Conservation (phyloP, 176 grass and related monocot genomes). For the Tuctoria greenei region DNA sequence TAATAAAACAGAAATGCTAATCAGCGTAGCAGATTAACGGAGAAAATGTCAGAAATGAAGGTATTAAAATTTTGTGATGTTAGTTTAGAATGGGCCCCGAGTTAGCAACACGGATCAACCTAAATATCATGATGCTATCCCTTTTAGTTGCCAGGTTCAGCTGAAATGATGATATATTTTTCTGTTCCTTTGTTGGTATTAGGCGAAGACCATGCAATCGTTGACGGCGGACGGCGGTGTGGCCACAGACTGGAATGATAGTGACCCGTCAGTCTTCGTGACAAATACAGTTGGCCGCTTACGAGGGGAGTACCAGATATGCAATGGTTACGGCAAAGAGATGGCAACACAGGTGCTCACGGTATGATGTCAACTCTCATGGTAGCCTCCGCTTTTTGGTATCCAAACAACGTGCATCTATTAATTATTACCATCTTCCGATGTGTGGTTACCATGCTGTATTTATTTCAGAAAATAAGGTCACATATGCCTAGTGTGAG, state of each 20-base stretch:
- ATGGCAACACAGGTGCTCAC: slow-evolving; percentile 40
- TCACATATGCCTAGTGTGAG: too few relatives aligned
- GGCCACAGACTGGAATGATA: slow-evolving; percentile 52
- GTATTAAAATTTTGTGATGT: not conserved
- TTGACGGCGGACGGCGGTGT: slow-evolving; percentile 46
- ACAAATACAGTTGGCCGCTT: slow-evolving; percentile 28
- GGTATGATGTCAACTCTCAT: slow-evolving; percentile 15
- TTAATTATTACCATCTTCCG: too few relatives aligned
- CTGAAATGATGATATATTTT: not conserved
- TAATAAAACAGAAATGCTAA: too few relatives aligned
- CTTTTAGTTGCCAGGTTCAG: too few relatives aligned
- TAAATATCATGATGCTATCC: too few relatives aligned
- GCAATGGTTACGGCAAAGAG: slow-evolving; percentile 54
- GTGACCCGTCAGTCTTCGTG: slow-evolving; percentile 64
- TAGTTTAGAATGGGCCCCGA: not conserved
- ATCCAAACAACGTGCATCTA: not conserved
- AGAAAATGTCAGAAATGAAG: not conserved
- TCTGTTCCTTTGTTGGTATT: not conserved
- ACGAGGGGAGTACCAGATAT: slow-evolving; percentile 66
- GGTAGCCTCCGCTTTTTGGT: not conserved
- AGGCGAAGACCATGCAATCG: slow-evolving; percentile 36
- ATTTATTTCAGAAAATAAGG: not conserved
- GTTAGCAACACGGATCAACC: too few relatives aligned
- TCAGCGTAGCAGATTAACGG: too few relatives aligned
- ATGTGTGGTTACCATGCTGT: not conserved